These are phyloP conservation scores for Tricholoma bakamatsutake DNA, from an alignment of 768 basidiomycete genomes.

Conservation along the genomic window DNA sequence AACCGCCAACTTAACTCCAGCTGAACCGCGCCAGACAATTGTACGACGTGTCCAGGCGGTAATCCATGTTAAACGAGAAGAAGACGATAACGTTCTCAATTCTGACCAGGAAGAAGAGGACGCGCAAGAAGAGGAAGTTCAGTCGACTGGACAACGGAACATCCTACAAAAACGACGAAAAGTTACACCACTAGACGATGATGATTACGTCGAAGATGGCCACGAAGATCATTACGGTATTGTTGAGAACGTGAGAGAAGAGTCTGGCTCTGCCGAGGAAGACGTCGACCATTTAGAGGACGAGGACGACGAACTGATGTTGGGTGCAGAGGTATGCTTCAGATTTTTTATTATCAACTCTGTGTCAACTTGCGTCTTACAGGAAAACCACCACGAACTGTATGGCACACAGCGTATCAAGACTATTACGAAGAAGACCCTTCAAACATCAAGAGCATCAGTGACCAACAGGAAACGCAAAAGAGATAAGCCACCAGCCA, in stretches of 20 bases:
- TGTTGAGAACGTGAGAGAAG: background rate
- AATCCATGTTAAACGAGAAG: conserved; percentile 61
- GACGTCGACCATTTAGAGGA: conserved; percentile 28
- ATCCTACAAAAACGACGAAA: conserved; percentile 7
- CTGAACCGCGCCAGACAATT: conserved; percentile 27
- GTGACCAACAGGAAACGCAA: conserved; percentile 31
- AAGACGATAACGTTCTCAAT: conserved; percentile 22
- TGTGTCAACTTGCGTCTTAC: background rate
- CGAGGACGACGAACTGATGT: conserved; percentile 57
- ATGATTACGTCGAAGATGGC: conserved; percentile 4
- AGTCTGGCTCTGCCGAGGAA: conserved; percentile 21
- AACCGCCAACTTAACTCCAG: conserved; percentile 5
- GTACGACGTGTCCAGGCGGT: conserved; percentile 65
- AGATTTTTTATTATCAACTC: background rate
- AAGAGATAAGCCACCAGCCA: conserved; percentile 1
- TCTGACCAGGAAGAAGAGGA: background rate
- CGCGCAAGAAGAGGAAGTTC: background rate
- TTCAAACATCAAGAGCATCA: conserved; percentile 10
- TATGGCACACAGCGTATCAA: conserved; percentile 19
- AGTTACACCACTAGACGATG: conserved; percentile 2
- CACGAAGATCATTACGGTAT: conserved; percentile 1
- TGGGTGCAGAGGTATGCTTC: conserved; percentile 46
- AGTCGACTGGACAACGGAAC: background rate
- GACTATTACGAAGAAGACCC: conserved; percentile 4
- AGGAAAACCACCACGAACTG: conserved; percentile 38